These are phyloP conservation scores for Pyrenophora teres DNA, from an alignment of 2,329 filamentous ascomycete species.

Conservation along the genomic window DNA sequence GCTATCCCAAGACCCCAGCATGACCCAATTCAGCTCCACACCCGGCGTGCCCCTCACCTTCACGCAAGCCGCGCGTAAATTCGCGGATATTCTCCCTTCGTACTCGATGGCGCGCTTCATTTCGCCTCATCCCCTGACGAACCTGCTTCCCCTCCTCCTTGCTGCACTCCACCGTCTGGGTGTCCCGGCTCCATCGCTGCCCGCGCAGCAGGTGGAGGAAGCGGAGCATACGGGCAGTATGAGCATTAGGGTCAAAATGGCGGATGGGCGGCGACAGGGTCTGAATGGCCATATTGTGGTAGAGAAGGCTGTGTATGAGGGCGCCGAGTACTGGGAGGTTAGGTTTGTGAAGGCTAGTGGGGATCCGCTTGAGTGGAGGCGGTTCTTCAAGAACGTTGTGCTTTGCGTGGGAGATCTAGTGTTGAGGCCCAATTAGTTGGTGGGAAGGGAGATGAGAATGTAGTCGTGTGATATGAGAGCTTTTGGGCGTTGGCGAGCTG, in stretches of 20 bases:
- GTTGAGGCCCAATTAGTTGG: conserved; percentile 48
- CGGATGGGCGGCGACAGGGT: conserved; percentile 72
- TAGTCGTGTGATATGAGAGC: neutral
- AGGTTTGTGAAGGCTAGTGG: conserved; percentile 94
- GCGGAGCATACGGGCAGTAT: conserved; percentile 56
- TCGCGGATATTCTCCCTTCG: conserved; percentile 87
- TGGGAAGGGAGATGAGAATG: neutral
- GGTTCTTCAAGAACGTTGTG: conserved; percentile 96
- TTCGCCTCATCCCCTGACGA: conserved; percentile 63
- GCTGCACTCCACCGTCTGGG: conserved; percentile 85
- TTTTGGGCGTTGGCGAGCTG: too few species aligned
- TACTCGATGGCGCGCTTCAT: conserved; percentile 91
- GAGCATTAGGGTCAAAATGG: conserved; percentile 73
- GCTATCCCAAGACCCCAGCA: conserved; percentile 82
- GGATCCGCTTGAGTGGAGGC: conserved; percentile 92
- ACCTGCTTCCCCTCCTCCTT: conserved; percentile 69
- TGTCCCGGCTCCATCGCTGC: conserved; percentile 66
- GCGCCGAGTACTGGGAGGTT: conserved; percentile 73
- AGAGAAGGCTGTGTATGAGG: conserved; percentile 68
- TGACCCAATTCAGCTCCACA: conserved; percentile 79
- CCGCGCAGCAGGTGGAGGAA: conserved; percentile 36
- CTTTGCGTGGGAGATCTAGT: conserved; percentile 85
- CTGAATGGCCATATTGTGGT: conserved; percentile 77
- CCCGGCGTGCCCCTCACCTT: conserved; percentile 80
- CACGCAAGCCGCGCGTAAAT: conserved; percentile 86